These are phyloP conservation scores for Lachnellula willkommii DNA, from an alignment of 2,329 filamentous ascomycete species.

Conservation along the genomic window DNA sequence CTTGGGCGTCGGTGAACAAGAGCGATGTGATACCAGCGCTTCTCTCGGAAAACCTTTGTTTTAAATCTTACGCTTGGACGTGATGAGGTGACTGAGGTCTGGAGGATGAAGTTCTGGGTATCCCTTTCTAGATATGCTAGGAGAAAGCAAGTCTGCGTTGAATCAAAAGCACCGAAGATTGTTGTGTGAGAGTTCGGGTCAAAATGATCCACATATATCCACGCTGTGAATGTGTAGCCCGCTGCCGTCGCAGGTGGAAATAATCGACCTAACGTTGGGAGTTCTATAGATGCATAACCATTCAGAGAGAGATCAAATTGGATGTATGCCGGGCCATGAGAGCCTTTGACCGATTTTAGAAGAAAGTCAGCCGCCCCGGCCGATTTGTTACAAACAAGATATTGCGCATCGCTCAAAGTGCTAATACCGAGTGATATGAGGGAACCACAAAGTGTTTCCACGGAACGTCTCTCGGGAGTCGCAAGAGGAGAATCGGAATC, in stretches of 20 bases:
- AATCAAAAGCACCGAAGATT: constrained; percentile 90
- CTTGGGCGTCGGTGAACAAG: constrained; percentile 78
- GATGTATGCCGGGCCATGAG: constrained; percentile 76
- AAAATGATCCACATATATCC: constrained; percentile 84
- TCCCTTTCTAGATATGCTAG: constrained; percentile 92
- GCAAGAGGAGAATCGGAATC: constrained; percentile 45
- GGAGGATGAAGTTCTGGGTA: constrained; percentile 87
- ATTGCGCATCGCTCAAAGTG: constrained; percentile 75
- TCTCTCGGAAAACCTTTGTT: constrained; percentile 67
- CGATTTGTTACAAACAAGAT: constrained; percentile 54
- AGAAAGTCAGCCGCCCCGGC: constrained; percentile 61
- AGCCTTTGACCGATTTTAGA: constrained; percentile 66
- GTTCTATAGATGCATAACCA: constrained; percentile 85
- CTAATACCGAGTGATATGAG: constrained; percentile 73
- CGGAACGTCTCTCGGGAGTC: constrained; percentile 50
- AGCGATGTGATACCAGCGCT: constrained; percentile 88
- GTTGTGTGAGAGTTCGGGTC: constrained; percentile 85
- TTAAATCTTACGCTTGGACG: constrained; percentile 93
- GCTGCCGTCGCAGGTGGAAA: constrained; percentile 71
- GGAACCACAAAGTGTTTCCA: constrained; percentile 62
- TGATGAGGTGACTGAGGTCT: constrained; percentile 83
- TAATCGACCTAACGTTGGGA: constrained; percentile 74
- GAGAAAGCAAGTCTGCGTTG: constrained; percentile 86
- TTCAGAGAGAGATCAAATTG: constrained; percentile 88
- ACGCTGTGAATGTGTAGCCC: constrained; percentile 86